Evolutionary conservation across 371 early-diverging fungal genomes (phyloP).

Genomic region (Lichtheimia corymbifera): DNA sequence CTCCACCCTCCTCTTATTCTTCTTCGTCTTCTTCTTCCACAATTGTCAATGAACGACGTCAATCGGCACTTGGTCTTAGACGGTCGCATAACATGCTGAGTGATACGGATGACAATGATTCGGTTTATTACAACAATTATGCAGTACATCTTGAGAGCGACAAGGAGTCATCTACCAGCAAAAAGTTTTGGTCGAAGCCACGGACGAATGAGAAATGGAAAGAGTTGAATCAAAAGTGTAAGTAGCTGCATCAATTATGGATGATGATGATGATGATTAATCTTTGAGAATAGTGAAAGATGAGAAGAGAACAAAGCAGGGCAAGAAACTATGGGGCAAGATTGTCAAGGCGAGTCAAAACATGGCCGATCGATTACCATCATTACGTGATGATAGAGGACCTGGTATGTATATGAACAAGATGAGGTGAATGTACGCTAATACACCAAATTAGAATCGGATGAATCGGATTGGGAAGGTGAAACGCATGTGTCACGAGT

Average conservation of each 20-base stretch:
- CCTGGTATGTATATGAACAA: slow-evolving; percentile 13
- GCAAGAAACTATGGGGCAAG: slow-evolving; percentile 56
- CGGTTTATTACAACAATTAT: slow-evolving; percentile 47
- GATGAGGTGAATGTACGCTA: background rate
- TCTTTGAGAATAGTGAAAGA: too few species aligned
- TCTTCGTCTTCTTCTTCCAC: too few species aligned
- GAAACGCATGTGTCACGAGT: slow-evolving; percentile 57
- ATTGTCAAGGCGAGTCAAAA: slow-evolving; percentile 60
- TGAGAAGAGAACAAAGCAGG: slow-evolving; percentile 31
- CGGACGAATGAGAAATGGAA: slow-evolving; percentile 54
- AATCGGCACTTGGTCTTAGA: too few species aligned
- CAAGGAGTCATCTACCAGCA: slow-evolving; percentile 18
- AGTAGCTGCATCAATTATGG: background rate
- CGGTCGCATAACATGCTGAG: too few species aligned
- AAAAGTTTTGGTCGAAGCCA: slow-evolving; percentile 48
- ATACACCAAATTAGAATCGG: slow-evolving; percentile 11
- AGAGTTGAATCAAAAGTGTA: slow-evolving; percentile 39
- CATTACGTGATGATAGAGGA: slow-evolving; percentile 18
- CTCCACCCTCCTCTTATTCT: too few species aligned
- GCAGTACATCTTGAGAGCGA: slow-evolving; percentile 37
- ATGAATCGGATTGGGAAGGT: slow-evolving; percentile 56
- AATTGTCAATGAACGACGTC: too few species aligned
- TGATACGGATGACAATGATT: slow-evolving; percentile 29
- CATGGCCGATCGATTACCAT: slow-evolving; percentile 54
- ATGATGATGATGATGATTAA: too few species aligned